Evolutionary conservation across 148 eudicot species (phyloP).

Genomic region (Chenopodium formosanum): DNA sequence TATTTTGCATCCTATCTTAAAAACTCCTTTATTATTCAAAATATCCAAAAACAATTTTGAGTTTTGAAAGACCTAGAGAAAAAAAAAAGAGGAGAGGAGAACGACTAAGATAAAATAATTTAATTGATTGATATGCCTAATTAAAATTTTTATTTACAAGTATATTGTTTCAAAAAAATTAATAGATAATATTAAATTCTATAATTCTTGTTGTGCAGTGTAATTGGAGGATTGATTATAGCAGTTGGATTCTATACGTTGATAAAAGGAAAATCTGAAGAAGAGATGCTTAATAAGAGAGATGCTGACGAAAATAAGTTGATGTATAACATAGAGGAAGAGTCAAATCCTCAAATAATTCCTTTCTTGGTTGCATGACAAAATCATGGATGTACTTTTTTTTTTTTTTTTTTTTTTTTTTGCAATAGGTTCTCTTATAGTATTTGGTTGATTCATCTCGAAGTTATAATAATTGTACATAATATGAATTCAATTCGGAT

Average conservation of each 20-base stretch:
- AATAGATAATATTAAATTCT: too few species aligned
- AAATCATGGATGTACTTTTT: neutral
- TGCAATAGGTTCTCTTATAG: neutral
- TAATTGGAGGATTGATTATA: constrained; percentile 29
- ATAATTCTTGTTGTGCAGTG: constrained; percentile 17
- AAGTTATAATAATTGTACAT: neutral
- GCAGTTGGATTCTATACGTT: constrained; percentile 37
- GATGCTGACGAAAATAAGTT: neutral
- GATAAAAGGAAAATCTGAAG: constrained; percentile 37
- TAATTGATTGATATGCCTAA: too few species aligned
- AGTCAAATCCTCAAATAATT: neutral
- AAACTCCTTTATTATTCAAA: too few species aligned
- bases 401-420: too few species aligned
- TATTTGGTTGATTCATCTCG: neutral
- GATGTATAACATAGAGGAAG: neutral
- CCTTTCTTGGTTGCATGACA: neutral
- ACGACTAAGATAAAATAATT: too few species aligned
- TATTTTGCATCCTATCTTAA: too few species aligned
- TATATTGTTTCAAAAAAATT: too few species aligned
- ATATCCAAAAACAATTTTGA: too few species aligned
- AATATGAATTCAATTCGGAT: too few species aligned
- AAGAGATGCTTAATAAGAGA: constrained; percentile 4
- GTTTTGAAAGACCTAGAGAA: too few species aligned
- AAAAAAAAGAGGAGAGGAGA: too few species aligned
- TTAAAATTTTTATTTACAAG: too few species aligned